These are phyloP conservation scores for Fusarium dimerum DNA, from an alignment of 2,329 filamentous ascomycete species.

Conservation along the genomic window DNA sequence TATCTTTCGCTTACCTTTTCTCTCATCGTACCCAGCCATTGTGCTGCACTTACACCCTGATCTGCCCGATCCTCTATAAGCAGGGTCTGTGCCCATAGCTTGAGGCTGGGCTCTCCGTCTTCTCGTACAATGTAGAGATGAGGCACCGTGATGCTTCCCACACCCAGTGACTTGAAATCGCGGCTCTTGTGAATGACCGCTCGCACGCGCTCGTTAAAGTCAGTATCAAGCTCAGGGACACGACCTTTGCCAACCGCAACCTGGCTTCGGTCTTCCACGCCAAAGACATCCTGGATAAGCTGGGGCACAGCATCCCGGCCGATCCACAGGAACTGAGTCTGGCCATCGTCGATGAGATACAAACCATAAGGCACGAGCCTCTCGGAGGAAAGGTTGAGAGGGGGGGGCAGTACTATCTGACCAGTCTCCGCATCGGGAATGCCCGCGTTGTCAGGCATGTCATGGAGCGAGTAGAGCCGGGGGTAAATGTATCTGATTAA, in stretches of 20 bases:
- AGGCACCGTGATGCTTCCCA: slow-evolving; percentile 89
- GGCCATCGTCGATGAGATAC: slow-evolving; percentile 95
- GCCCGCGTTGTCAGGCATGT: slow-evolving; percentile 94
- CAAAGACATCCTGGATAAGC: slow-evolving; percentile 87
- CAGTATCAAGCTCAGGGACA: slow-evolving; percentile 85
- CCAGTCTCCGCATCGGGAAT: slow-evolving; percentile 82
- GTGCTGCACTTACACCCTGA: slow-evolving; percentile 86
- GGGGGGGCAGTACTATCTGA: slow-evolving; percentile 83
- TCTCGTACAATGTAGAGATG: slow-evolving; percentile 93
- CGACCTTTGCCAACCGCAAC: slow-evolving; percentile 89
- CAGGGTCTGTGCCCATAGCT: slow-evolving; percentile 95
- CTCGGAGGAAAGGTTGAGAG: slow-evolving; percentile 84
- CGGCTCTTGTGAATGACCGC: slow-evolving; percentile 90
- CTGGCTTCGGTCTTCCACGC: slow-evolving; percentile 77
- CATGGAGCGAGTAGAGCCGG: slow-evolving; percentile 81
- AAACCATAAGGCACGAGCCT: slow-evolving; percentile 85
- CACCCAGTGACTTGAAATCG: slow-evolving; percentile 82
- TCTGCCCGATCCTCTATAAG: slow-evolving; percentile 94
- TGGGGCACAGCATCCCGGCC: slow-evolving; percentile 91
- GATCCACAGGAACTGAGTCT: slow-evolving; percentile 97
- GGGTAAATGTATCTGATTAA: slow-evolving; percentile 93
- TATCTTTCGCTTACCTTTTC: slow-evolving; percentile 73
- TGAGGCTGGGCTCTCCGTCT: slow-evolving; percentile 92
- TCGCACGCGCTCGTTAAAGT: slow-evolving; percentile 93
- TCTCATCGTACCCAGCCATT: slow-evolving; percentile 88